Base-by-base conservation (phyloP, 2,329 filamentous ascomycete genomes). In the Alternaria sp. region DNA sequence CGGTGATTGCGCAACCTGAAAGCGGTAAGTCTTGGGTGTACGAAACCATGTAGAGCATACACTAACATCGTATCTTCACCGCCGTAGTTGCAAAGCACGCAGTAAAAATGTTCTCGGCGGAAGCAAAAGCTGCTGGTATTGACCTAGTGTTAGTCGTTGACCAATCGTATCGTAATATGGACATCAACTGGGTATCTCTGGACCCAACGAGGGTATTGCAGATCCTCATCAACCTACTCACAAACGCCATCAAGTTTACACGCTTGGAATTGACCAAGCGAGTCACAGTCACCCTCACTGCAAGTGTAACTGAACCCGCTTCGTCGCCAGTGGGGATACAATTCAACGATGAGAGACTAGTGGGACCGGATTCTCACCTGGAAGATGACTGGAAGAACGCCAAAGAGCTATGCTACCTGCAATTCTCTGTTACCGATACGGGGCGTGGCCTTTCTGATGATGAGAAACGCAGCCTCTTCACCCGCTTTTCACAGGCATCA, bases 191-290 rank as follows among this genome's bases (percentile, higher is more conserved):
- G 69, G 74, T 79, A 1, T 72, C 78, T 7, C 65, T 81, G 0
- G 80, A 82, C 59, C 77, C 79, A 0, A 78, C 72, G 24, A 69
- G 80, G 26, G 54, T 81, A 7, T 58, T 80, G 1, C 80, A 71
- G 60, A 59, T 69, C n/a, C 61, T 80, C 3, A 74, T 74, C 54
- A 74, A 76, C 21, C 70, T 81, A 0, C 61, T 81, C 24, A 80
- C 79, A 1, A 80, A 80, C 46, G 75, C 77, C 2, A 79, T 81
- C 59, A 81, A 81, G 50, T 81, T 81, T 56, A 81, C 79, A 1
- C 72, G 77, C 17, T 70, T 77, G 31, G 69, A 73, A 6, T 26
- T 28, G 6, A 45, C 69, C 0, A 72, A 67, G 28, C 42, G 31
- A 5, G 76, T 81, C 40, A 76, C 65, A 0, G 71, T 82, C 4